These are phyloP conservation scores for Blechomonas ayalai DNA, from an alignment of 208 protist species.

Conservation along the genomic window DNA sequence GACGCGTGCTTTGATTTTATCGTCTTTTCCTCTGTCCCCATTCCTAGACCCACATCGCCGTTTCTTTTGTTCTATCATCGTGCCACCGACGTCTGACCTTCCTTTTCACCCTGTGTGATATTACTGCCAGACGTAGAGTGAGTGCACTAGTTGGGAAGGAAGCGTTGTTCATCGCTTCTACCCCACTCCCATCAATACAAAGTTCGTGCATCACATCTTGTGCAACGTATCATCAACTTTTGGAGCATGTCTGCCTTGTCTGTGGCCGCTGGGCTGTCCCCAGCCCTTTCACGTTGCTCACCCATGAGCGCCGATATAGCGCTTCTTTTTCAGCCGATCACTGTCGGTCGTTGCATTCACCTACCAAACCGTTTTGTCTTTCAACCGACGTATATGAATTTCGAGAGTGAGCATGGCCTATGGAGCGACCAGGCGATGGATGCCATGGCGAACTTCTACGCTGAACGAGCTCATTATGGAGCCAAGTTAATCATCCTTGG, in stretches of 20 bases:
- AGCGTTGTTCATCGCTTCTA: no score
- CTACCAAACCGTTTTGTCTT: conserved; percentile 83
- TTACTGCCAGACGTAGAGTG: no score
- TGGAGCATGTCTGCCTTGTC: conserved; percentile 2
- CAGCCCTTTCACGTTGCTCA: neutral
- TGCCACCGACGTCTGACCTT: no score
- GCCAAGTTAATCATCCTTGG: conserved; percentile 88
- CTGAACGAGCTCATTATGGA: conserved; percentile 69
- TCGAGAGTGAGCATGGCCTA: conserved; percentile 49
- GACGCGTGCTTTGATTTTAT: conserved; percentile 4
- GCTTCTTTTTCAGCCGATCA: conserved; percentile 55
- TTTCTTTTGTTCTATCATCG: conserved; percentile 11
- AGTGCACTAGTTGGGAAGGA: no score
- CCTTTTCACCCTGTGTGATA: no score
- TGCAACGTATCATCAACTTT: no score
- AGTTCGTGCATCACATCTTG: no score
- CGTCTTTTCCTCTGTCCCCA: conserved; percentile 4
- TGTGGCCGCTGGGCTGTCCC: neutral
- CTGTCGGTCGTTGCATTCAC: conserved; percentile 27
- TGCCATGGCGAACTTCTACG: conserved; percentile 77
- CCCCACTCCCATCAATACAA: no score
- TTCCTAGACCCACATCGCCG: conserved; percentile 6
- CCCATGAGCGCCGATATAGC: neutral
- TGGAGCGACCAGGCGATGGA: conserved; percentile 61
- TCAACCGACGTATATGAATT: conserved; percentile 84